Base-by-base conservation (phyloP, 257 asterid species). In the Solanum appendiculatum region DNA sequence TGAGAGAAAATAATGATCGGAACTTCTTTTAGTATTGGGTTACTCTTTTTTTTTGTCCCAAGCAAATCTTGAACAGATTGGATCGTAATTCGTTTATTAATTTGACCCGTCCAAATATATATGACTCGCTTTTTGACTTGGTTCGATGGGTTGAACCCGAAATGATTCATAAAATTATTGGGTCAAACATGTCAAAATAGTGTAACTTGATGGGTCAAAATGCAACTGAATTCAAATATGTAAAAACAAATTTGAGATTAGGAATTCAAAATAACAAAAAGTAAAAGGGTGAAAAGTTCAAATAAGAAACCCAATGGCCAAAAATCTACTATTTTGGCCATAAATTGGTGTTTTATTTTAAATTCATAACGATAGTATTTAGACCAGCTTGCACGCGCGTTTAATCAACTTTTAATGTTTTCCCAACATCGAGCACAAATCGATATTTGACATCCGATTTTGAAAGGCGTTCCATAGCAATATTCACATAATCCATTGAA, bases 381-480 rank as follows among this genome's bases (percentile, higher is more conserved):
- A 18, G 15, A 3, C 0, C 6, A 80, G 0, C 0, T 80, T 80
- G 2, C 16, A 2, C 16, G 6, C 37, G 46, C 10, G 3, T 12
- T 39, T 85, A 88, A 11, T 83, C 63, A 85, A 25, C 20, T 69
- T 70, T 82, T 14, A 86, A 5, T 5, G 86, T 81, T 54, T 89
- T 80, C 21, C 74, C 87, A 27, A 87, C 5, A 82, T 89, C 87
- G 4, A 89, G 78, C 11, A 87, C 88, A 15, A 89, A 89, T 18
- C 91, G 58, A 34, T 89, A 87, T 51, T 72, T 89, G 54, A 89
- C 91, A 84, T 86, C 91, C 7, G 69, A 27, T 48, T 86, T 84
- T 21, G 11, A 0, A 13, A 89, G 91, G 4, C 91, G 85, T n/a
- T 58, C 86, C 82, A 87, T 69, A 1, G 88, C 88, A 11, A 68